Conservation (phyloP, 768 basidiomycete genomes). For the Leucocoprinus leucothites region DNA sequence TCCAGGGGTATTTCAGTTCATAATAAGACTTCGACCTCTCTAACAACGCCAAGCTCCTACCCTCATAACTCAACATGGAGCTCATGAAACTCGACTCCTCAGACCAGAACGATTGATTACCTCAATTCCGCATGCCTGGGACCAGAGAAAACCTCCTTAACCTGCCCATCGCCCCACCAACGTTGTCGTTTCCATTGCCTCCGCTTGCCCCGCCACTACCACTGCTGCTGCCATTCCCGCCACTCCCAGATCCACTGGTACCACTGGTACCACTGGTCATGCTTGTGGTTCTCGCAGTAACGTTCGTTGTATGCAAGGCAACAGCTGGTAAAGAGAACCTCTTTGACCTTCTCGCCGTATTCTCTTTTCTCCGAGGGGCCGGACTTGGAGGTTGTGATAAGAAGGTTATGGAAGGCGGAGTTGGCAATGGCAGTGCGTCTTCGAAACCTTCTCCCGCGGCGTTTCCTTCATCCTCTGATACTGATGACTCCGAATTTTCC, state of each 20-base stretch:
- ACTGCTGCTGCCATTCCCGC: not conserved
- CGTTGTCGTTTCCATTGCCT: not conserved
- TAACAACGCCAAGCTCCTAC: too few relatives aligned
- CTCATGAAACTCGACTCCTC: too few relatives aligned
- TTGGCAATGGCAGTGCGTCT: slow-evolving; percentile 16
- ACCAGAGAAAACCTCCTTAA: slow-evolving; percentile 9
- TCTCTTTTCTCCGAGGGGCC: slow-evolving; percentile 39
- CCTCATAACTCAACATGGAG: too few relatives aligned
- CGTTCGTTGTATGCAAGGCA: slow-evolving; percentile 68
- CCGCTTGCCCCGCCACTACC: not conserved
- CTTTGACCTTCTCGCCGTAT: slow-evolving; percentile 60
- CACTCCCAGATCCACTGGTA: slow-evolving; percentile 14
- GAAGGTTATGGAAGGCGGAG: slow-evolving; percentile 17
- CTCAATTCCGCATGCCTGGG: too few relatives aligned
- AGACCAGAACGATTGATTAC: too few relatives aligned
- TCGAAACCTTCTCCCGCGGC: too few relatives aligned
- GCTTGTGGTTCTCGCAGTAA: slow-evolving; percentile 53
- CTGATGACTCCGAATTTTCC: slow-evolving; percentile 11
- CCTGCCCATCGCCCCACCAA: slow-evolving; percentile 4
- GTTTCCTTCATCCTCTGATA: slow-evolving; percentile 14
- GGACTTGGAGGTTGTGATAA: slow-evolving; percentile 22
- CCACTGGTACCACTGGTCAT: slow-evolving; percentile 27
- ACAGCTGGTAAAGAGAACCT: slow-evolving; percentile 78
- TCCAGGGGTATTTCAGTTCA: too few relatives aligned
- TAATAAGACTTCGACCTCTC: too few relatives aligned